A percentile compares a stretch with the other conserved stretches of the same genome.
Evolutionary conservation across 306 rosid species (phyloP).

Genomic region (Begonia peltatifolia): DNA sequence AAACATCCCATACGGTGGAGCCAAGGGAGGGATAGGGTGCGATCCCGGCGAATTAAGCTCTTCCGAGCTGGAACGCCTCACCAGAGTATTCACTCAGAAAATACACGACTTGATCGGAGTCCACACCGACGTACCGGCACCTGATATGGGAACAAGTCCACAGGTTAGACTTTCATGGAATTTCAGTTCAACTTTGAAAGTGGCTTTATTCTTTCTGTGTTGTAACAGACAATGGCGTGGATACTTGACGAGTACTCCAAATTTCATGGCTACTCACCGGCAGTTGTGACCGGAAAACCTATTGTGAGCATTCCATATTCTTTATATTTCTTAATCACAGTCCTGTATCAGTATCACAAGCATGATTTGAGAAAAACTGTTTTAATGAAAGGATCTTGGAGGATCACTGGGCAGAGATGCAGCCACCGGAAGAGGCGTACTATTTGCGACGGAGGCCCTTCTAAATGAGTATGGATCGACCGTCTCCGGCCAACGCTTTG

Average conservation of each 20-base stretch:
- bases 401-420: conserved; percentile 94
- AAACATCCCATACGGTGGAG: conserved; percentile 92
- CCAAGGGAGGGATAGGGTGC: conserved; percentile 96
- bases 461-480: conserved; percentile 70
- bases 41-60: conserved; percentile 48
- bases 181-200: neutral
- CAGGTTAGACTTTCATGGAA: conserved; percentile 32
- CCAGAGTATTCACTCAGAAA: conserved; percentile 92
- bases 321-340: neutral
- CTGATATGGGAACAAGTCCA: conserved; percentile 97
- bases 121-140: conserved; percentile 90
- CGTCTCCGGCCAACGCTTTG: conserved; percentile 67
- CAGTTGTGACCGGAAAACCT: conserved; percentile 95
- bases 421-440: conserved; percentile 88
- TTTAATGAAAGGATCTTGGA: conserved; percentile 52
- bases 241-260: conserved; percentile 89
- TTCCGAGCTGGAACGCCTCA: conserved; percentile 80
- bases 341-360: too few relatives aligned
- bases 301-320: conserved; percentile 27
- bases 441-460: conserved; percentile 78
- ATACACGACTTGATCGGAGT: conserved; percentile 79
- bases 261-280: conserved; percentile 90
- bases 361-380: too few relatives aligned
- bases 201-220: conserved; percentile 2
- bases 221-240: conserved; percentile 96